Evolutionary conservation across 31 red algal genomes (phyloP).

Genomic region (Endocladia muricata): DNA sequence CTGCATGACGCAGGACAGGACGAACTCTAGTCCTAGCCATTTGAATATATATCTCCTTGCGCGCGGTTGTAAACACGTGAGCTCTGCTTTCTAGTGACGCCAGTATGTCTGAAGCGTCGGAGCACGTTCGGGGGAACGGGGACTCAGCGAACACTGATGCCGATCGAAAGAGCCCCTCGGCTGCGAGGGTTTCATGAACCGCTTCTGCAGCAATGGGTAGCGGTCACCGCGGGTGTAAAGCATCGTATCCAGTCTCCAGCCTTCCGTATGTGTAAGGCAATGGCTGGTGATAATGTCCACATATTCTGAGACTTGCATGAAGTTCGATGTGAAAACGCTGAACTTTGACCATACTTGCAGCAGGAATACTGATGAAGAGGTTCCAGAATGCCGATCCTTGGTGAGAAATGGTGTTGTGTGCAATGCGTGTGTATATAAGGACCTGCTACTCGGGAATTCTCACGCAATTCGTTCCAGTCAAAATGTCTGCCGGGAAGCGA

Average conservation of each 20-base stretch:
- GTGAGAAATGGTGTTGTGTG: not conserved
- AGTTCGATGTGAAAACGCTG: not conserved
- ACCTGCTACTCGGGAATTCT: not conserved
- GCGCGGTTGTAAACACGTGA: not conserved
- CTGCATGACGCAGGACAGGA: not conserved
- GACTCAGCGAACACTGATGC: not conserved
- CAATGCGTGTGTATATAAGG: not conserved
- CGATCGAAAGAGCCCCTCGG: slow-evolving; percentile 17
- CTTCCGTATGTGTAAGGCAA: slow-evolving; percentile 3
- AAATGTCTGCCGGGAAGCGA: not conserved
- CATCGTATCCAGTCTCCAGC: not conserved
- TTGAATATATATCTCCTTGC: not conserved
- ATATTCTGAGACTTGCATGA: not conserved
- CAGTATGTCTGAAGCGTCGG: not conserved
- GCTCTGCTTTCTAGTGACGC: not conserved
- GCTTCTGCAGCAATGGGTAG: not conserved
- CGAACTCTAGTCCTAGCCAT: not conserved
- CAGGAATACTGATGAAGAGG: not conserved
- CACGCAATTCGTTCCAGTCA: not conserved
- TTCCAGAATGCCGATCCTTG: not conserved
- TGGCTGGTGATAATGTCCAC: not conserved
- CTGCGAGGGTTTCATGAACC: not conserved
- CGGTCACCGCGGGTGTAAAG: no score
- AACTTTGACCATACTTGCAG: not conserved
- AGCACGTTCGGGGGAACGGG: not conserved